Evolutionary conservation across 163 green algal species (phyloP).

Genomic region (Scenedesmus sp.): DNA sequence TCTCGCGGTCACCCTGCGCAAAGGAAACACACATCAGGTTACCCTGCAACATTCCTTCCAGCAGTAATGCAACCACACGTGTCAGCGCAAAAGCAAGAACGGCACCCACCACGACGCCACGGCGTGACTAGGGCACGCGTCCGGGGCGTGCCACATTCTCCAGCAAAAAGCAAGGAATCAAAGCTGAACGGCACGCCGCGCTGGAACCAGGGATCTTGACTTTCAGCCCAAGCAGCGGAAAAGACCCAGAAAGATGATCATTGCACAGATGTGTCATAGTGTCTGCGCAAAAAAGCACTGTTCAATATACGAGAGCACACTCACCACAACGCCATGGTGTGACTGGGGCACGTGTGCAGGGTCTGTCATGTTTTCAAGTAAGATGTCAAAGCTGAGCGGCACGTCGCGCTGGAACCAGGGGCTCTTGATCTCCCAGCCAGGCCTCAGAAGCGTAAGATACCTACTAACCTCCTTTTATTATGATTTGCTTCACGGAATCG

Average conservation of each 20-base stretch:
- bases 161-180: neutral
- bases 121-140: slow-evolving; percentile 48
- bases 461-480: too few relatives aligned
- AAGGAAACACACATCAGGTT: neutral
- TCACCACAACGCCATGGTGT: slow-evolving; percentile 62
- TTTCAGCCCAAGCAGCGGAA: neutral
- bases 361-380: neutral
- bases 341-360: neutral
- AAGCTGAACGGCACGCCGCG: neutral
- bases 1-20: slow-evolving; percentile 9
- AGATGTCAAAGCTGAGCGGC: neutral
- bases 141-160: neutral
- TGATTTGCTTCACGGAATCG: too few relatives aligned
- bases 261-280: neutral
- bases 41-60: neutral
- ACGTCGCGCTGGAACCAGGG: too few relatives aligned
- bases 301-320: neutral
- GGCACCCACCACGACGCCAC: slow-evolving; percentile 50
- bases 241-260: too few relatives aligned
- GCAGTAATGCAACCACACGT: neutral
- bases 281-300: neutral
- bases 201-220: neutral
- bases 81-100: neutral
- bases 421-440: too few relatives aligned
- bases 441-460: too few relatives aligned